Evolutionary conservation across 2,329 filamentous ascomycete species (phyloP).

Genomic region (Sclerotinia nivalis): DNA sequence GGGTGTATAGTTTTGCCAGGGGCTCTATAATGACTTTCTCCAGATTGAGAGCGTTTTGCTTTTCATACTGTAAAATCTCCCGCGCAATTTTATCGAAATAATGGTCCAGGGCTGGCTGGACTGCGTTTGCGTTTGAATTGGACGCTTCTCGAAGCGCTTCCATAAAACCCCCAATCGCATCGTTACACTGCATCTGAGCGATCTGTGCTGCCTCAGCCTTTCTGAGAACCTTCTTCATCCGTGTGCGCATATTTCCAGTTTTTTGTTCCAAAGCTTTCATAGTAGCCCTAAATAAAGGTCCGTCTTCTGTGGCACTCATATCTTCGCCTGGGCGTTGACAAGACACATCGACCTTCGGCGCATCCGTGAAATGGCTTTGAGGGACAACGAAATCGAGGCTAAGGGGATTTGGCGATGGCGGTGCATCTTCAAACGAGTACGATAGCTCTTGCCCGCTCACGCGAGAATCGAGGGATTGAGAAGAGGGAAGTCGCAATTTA

Average conservation of each 20-base stretch:
- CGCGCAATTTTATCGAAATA: slow-evolving; percentile 97
- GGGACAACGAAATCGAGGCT: slow-evolving; percentile 43
- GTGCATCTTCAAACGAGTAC: slow-evolving; percentile 53
- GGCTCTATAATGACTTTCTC: slow-evolving; percentile 96
- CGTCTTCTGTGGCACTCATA: slow-evolving; percentile 82
- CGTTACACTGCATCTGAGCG: slow-evolving; percentile 81
- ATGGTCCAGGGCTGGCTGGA: slow-evolving; percentile 95
- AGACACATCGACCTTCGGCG: slow-evolving; percentile 82
- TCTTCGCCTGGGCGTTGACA: slow-evolving; percentile 85
- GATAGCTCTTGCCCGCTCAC: slow-evolving; percentile 67
- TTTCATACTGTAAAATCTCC: slow-evolving; percentile 86
- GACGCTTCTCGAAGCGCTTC: slow-evolving; percentile 85
- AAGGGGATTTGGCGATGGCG: slow-evolving; percentile 52
- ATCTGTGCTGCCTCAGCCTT: slow-evolving; percentile 85
- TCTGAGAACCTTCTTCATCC: slow-evolving; percentile 95
- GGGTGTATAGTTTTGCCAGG: slow-evolving; percentile 83
- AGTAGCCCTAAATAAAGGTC: slow-evolving; percentile 91
- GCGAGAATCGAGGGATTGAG: slow-evolving; percentile 82
- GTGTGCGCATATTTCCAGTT: slow-evolving; percentile 87
- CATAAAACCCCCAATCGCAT: slow-evolving; percentile 78
- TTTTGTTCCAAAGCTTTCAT: slow-evolving; percentile 97
- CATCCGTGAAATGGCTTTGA: slow-evolving; percentile 30
- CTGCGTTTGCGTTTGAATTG: slow-evolving; percentile 87
- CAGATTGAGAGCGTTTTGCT: slow-evolving; percentile 77
- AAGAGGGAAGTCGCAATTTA: slow-evolving; percentile 79